Percentiles rank a stretch among this genome's conserved stretches.
Evolutionary conservation across 2,329 filamentous ascomycete genomes (phyloP).

Genomic region (Microdochium paspali): DNA sequence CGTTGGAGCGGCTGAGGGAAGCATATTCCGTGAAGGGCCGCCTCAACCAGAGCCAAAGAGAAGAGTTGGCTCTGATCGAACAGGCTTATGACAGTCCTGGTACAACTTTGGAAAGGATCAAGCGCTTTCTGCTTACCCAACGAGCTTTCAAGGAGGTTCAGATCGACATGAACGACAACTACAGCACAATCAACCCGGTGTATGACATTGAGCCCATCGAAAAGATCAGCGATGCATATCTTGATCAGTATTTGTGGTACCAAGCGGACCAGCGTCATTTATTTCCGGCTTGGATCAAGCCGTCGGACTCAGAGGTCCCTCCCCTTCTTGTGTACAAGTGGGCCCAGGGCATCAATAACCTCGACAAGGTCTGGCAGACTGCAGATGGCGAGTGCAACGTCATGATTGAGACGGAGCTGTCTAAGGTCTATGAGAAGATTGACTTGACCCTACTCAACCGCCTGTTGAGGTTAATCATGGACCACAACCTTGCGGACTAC

Average conservation of each 20-base stretch:
- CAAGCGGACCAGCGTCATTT: slow-evolving; percentile 95
- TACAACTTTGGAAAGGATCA: slow-evolving; percentile 91
- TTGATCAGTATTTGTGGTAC: slow-evolving; percentile 98
- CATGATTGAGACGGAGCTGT: slow-evolving; percentile 95
- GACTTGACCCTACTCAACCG: slow-evolving; percentile 93
- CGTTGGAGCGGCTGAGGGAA: slow-evolving; percentile 84
- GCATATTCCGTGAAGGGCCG: slow-evolving; percentile 97
- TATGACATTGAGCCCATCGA: slow-evolving; percentile 99
- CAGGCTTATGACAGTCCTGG: slow-evolving; percentile 97
- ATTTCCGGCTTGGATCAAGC: slow-evolving; percentile 98
- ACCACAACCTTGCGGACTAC: slow-evolving; percentile 97
- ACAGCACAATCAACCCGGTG: slow-evolving; percentile 96
- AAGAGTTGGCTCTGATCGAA: slow-evolving; percentile 92
- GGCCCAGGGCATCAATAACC: slow-evolving; percentile 98
- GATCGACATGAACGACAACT: slow-evolving; percentile 99
- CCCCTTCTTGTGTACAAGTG: slow-evolving; percentile 95
- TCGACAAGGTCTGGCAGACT: slow-evolving; percentile 90
- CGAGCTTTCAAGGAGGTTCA: slow-evolving; percentile 98
- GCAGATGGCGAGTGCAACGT: slow-evolving; percentile 95
- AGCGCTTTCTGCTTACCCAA: slow-evolving; percentile 93
- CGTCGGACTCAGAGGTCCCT: slow-evolving; percentile 94
- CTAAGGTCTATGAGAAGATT: slow-evolving; percentile 99
- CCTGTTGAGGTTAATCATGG: slow-evolving; percentile 91
- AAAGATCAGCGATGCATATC: slow-evolving; percentile 97
- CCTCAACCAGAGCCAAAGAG: slow-evolving; percentile 93